Evolutionary conservation across 768 basidiomycete species (phyloP).

Genomic region (Hypsizygus marmoreus): DNA sequence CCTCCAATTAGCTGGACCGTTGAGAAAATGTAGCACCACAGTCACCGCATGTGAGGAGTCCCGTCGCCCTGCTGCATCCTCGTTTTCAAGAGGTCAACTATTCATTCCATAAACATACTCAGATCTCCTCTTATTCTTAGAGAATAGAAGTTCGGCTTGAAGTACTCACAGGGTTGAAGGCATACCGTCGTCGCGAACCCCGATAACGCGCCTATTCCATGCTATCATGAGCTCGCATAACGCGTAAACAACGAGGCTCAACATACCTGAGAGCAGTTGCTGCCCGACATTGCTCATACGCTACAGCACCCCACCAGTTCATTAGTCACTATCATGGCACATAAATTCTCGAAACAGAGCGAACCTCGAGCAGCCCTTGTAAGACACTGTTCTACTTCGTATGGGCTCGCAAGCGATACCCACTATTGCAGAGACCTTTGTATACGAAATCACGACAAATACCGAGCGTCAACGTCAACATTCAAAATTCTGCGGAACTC

Average conservation of each 20-base stretch:
- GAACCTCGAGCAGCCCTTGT: background rate
- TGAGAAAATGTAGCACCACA: slow-evolving; percentile 1
- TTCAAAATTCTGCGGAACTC: background rate
- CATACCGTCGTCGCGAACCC: slow-evolving; percentile 74
- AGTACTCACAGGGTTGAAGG: slow-evolving; percentile 71
- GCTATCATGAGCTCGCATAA: too few relatives aligned
- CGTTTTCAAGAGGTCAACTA: slow-evolving; percentile 93
- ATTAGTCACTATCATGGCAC: too few relatives aligned
- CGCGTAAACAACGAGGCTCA: too few relatives aligned
- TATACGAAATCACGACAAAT: too few relatives aligned
- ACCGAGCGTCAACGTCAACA: background rate
- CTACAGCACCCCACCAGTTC: slow-evolving; percentile 1
- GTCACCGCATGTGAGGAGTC: slow-evolving; percentile 36
- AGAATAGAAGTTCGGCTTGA: background rate
- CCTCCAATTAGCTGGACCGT: slow-evolving; percentile 18
- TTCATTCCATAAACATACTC: background rate
- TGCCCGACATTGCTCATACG: slow-evolving; percentile 69
- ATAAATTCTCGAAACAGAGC: background rate
- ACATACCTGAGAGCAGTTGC: slow-evolving; percentile 64
- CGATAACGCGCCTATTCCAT: slow-evolving; percentile 65
- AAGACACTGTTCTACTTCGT: background rate
- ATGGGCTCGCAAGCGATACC: background rate
- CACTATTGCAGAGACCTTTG: background rate
- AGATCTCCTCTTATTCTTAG: background rate
- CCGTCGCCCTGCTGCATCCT: slow-evolving; percentile 82